Base-by-base conservation (phyloP, 192 early-diverging fungal species). In the Coemansia sp. region DNA sequence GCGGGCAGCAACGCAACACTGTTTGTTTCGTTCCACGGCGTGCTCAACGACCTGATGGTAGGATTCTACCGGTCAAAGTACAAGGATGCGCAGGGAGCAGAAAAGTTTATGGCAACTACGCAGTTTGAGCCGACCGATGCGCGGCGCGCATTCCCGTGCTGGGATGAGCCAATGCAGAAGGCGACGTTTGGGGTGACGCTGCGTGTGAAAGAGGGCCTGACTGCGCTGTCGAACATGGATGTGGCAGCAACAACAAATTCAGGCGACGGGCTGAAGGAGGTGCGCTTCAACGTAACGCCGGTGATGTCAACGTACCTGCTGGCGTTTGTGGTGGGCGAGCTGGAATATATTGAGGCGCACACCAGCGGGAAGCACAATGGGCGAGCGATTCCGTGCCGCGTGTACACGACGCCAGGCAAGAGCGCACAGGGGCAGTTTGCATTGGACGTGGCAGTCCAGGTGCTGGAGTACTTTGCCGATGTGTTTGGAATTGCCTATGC, bases 121-220 rank as follows among this genome's bases (percentile, higher is more conserved):
- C 96, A 99, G 74, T 99, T 97, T 66, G 93, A 97, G 84, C 85
- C 94, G 6, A 94, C 92, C 17, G 89, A 95, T 71, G 90, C 90
- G 31, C 89, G 96, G 14, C 21, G n/a, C 2, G 58, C 21, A n/a
- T 91, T 98, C 78, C 97, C 97, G n/a, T 98, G 90, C 74, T 97
- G 89, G 88, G 96, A 99, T 79, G 97, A 98, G 84, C 97, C 97
- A 34, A 85, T 87, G 59, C 85, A 92, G 51, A 99, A 99, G 83
- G 94, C 96, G 28, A 95, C 92, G 0, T 99, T 97, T 58, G 17
- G 38, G 17, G 26, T 92, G 58, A 73, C 83, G 21, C 69, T 94
- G 31, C 82, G 83, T 0, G 86, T 94, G 46, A 79, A 71, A 0
- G 62, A 51, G 20, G 74, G 71, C 20, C 65, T 89, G 22, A 82